These are phyloP conservation scores for Quercus tomentella DNA, from an alignment of 331 rosid genomes.

Conservation along the genomic window DNA sequence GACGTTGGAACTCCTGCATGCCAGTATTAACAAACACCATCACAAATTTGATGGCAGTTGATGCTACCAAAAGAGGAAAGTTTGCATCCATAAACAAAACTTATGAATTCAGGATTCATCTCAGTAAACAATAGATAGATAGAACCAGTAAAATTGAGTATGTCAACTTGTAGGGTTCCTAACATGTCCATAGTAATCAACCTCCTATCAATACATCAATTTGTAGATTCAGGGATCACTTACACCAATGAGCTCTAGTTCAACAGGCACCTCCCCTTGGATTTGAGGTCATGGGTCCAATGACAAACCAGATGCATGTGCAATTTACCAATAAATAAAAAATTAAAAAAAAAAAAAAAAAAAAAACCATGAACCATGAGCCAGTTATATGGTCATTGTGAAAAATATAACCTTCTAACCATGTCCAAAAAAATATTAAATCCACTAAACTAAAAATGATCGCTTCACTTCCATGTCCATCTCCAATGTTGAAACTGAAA, in stretches of 20 bases:
- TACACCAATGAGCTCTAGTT: too few species aligned
- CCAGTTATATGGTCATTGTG: not conserved
- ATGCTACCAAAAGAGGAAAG: not conserved
- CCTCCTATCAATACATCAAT: not conserved
- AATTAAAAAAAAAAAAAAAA: too few species aligned
- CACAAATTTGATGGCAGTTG: constrained; percentile 3
- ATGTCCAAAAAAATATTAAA: not conserved
- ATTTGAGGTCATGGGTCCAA: too few species aligned
- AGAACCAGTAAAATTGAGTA: not conserved
- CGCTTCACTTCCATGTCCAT: too few species aligned
- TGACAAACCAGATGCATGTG: too few species aligned
- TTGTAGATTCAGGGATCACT: not conserved
- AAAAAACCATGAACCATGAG: not conserved
- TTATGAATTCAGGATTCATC: not conserved
- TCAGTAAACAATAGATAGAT: not conserved
- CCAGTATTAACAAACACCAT: constrained; percentile 15
- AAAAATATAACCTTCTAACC: not conserved
- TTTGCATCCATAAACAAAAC: constrained; percentile 5
- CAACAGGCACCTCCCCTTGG: too few species aligned
- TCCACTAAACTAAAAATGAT: too few species aligned
- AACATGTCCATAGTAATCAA: not conserved
- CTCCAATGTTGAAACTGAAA: not conserved
- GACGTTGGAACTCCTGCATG: constrained; percentile 66
- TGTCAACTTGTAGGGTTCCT: not conserved
- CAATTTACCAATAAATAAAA: too few species aligned